phyloP scores from a whole-genome alignment of 176 grass and related monocot species.

The Sorghum bicolor region DNA sequence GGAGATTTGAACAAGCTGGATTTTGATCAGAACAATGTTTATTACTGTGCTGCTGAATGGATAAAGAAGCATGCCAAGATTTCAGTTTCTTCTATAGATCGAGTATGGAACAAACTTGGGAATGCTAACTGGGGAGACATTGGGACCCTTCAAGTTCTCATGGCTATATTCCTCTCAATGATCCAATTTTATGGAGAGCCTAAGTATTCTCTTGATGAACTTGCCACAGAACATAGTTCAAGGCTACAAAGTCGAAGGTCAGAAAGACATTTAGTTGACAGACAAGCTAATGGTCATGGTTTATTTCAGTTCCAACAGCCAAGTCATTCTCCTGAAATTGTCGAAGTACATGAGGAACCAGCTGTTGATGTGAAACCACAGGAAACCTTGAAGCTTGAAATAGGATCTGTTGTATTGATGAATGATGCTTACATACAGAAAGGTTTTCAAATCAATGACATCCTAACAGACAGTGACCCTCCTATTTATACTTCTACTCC shows the following conservation, averaged over 20 bases:
- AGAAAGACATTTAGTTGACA: slow-evolving; percentile 81
- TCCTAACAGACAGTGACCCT: slow-evolving; percentile 65
- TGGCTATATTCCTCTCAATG: slow-evolving; percentile 81
- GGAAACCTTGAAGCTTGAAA: slow-evolving; percentile 78
- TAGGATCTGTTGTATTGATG: slow-evolving; percentile 75
- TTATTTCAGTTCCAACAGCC: slow-evolving; percentile 68
- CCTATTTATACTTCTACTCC: slow-evolving; percentile 71
- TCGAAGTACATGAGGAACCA: slow-evolving; percentile 73
- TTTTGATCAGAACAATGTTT: slow-evolving; percentile 80
- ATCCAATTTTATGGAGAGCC: slow-evolving; percentile 78
- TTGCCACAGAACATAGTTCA: slow-evolving; percentile 81
- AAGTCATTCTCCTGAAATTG: slow-evolving; percentile 91
- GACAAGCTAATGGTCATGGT: slow-evolving; percentile 66
- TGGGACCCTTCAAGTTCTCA: slow-evolving; percentile 86
- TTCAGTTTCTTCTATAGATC: slow-evolving; percentile 75
- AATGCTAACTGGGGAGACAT: slow-evolving; percentile 98
- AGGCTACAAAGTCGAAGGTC: slow-evolving; percentile 85
- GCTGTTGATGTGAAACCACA: slow-evolving; percentile 52
- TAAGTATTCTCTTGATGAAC: slow-evolving; percentile 77
- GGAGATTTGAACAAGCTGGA: slow-evolving; percentile 86
- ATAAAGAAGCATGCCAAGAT: slow-evolving; percentile 75
- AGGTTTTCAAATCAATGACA: slow-evolving; percentile 70
- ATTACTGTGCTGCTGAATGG: slow-evolving; percentile 87
- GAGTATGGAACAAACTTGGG: slow-evolving; percentile 95
- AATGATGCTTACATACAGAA: slow-evolving; percentile 69